Percentiles rank a stretch among this genome's conserved stretches.
These are phyloP conservation scores for Gracilariopsis chorda DNA, from an alignment of 23 red algal genomes.

Conservation along the genomic window DNA sequence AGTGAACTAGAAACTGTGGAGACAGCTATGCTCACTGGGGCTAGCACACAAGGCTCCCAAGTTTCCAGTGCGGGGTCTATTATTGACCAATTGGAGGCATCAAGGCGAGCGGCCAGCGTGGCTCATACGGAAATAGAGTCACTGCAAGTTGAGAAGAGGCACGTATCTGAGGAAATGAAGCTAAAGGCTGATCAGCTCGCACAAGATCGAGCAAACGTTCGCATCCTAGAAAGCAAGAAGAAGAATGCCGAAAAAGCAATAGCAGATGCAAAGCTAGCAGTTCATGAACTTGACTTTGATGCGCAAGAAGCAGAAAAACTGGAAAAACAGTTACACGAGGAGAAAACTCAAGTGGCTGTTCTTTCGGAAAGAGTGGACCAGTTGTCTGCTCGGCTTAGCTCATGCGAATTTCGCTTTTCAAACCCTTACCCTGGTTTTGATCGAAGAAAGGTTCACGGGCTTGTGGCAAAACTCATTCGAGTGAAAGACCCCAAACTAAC, in stretches of 20 bases:
- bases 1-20: conserved; percentile 31
- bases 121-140: conserved; percentile 70
- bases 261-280: conserved; percentile 60
- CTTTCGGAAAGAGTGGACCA: conserved; percentile 62
- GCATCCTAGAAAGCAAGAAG: conserved; percentile 57
- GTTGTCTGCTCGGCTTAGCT: conserved; percentile 53
- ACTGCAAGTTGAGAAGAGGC: conserved; percentile 32
- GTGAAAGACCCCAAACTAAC: conserved; percentile 65
- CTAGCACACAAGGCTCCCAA: conserved; percentile 52
- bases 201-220: conserved; percentile 33
- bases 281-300: conserved; percentile 95
- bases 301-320: conserved; percentile 44
- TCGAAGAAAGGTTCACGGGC: conserved; percentile 72
- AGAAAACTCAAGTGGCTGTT: conserved; percentile 13
- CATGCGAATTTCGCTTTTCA: conserved; percentile 81
- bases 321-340: conserved; percentile 8
- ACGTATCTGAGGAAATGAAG: conserved; percentile 22
- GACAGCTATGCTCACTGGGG: conserved; percentile 70
- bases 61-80: conserved; percentile 44
- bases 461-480: conserved; percentile 76
- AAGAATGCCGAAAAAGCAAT: conserved; percentile 58
- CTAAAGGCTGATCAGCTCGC: conserved; percentile 49
- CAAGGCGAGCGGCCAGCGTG: conserved; percentile 22
- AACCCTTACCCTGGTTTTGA: conserved; percentile 72
- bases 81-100: conserved; percentile 70